Base-by-base conservation (phyloP, 2,329 filamentous ascomycete species). In the Ascomycota sp. region DNA sequence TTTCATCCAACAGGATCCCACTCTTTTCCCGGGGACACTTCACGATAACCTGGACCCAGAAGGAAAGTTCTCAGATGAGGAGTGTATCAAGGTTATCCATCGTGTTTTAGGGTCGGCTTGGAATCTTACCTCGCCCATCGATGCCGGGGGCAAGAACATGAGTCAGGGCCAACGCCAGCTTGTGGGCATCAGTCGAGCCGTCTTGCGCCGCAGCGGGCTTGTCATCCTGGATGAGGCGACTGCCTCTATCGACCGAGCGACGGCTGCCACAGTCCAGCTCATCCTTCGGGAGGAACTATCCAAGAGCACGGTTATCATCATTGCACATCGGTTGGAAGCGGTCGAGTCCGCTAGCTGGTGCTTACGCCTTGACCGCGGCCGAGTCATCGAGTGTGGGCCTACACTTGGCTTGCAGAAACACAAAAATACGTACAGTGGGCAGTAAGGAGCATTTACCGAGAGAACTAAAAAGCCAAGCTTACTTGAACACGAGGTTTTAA, bases 21-120 rank as follows among this genome's bases (percentile, higher is more conserved):
- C 69, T 0, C 52, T 75, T 2, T 72, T 72, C 45, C 66, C 68
- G 0, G 68, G 68, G 3, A 65, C 64, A 0, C 46, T 72, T 28
- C 59, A 65, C 21, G 63, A 71, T 45, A 72, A 83, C 45, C 62
- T 84, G 16, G 78, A 84, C 41, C 73, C 78, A 0, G 59, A 76
- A 35, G 57, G 57, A 6, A 67, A 74, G 39, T 61, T 62, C 36
- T 60, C 68, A 11, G 60, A 69, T 31, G 47, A 45, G 2, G 64
- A 64, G 36, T 66, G 65, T 44, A 50, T 50, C 5, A 51, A 53
- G 6, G 61, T 66, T 2, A 57, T 83, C 3, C 57, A 57, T 10
- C 66, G 71, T 7, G 74, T 77, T 0, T 54, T 83, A 0, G 63
- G 66, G 2, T 43, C 50, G 0, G 50, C 47, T 33, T 65, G 68